Evolutionary conservation across 2,329 filamentous ascomycete genomes (phyloP), one percentile per base, ranked within the genome.

Genomic region (Whalleya microplaca): DNA sequence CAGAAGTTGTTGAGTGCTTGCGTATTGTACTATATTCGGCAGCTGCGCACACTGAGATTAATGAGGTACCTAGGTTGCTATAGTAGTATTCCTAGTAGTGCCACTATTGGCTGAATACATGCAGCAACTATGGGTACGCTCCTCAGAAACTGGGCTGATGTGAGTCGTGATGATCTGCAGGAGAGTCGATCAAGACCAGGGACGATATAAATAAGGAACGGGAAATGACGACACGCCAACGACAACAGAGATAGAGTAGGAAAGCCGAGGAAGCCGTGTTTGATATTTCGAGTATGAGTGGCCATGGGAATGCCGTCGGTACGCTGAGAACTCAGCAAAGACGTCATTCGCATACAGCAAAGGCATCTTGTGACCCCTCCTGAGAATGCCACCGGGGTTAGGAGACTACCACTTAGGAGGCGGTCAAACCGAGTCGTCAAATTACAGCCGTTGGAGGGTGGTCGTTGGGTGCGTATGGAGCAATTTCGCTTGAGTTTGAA

Each of bases 141-240:
- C 9, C 32, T 55, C 44, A 59, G 53, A 58, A 51, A 55, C 58
- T 61, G 54, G 61, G 61, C 56, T 64, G 61, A 62, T 59, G 49
- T 41, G n/a, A 59, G 42, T 57, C 42, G 43, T 20, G 55, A 56
- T 51, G 54, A 61, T 64, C 58, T 64, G 54, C 58, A 55, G n/a
- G 42, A 45, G 19, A 51, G 61, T 56, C 23, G 53, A 63, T 49
- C 56, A 58, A 16, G 44, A 54, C 45, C 47, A 3, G 14, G 3
- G 32, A 12, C 45, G 56, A 47, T 45, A 54, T 50, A 59, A 56
- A 41, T 49, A 52, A 23, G 49, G 47, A 41, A 27, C 43, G 45
- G 45, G 54, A 12, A 42, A 56, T 62, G 58, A 59, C 21, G 40
- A 42, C 19, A 59, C 47, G 51, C 19, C 50, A 37, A 59, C 56